Evolutionary conservation across 495 filamentous ascomycete genomes (phyloP).

Genomic region (Neurospora terricola): DNA sequence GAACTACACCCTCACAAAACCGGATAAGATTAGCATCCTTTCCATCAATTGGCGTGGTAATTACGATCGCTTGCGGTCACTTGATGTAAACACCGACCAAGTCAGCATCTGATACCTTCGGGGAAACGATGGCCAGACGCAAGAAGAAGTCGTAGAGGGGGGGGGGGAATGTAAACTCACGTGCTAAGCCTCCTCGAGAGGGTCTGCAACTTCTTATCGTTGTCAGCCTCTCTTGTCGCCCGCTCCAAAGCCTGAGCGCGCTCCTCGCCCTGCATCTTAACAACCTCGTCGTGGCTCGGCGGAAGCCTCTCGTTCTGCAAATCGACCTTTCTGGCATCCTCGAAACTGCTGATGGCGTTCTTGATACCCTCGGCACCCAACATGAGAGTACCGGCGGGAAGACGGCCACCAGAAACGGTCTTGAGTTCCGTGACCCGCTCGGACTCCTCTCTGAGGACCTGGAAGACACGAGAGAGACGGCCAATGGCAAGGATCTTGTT

Average conservation of each 20-base stretch:
- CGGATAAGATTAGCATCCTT: not conserved
- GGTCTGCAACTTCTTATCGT: conserved; percentile 73
- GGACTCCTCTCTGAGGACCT: conserved; percentile 93
- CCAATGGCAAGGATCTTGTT: conserved; percentile 99
- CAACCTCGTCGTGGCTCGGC: conserved; percentile 85
- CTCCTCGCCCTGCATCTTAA: conserved; percentile 66
- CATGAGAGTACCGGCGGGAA: conserved; percentile 95
- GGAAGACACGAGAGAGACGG: conserved; percentile 93
- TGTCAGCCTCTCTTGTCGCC: conserved; percentile 77
- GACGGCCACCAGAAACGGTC: conserved; percentile 84
- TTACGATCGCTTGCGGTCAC: conserved; percentile 21
- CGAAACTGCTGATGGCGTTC: conserved; percentile 94
- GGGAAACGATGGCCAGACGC: not conserved
- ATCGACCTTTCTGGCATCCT: conserved; percentile 97
- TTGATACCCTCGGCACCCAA: conserved; percentile 97
- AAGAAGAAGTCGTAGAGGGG: not conserved
- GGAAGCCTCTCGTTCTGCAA: conserved; percentile 91
- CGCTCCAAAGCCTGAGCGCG: conserved; percentile 73
- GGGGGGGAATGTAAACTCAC: conserved; percentile 46
- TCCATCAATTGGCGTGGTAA: not conserved
- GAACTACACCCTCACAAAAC: not conserved
- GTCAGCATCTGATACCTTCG: not conserved
- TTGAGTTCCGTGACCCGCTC: conserved; percentile 96
- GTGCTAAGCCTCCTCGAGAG: conserved; percentile 91
- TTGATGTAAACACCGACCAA: not conserved